phyloP scores from a whole-genome alignment of 192 early-diverging fungal genomes.

The Coemansia sp. region DNA sequence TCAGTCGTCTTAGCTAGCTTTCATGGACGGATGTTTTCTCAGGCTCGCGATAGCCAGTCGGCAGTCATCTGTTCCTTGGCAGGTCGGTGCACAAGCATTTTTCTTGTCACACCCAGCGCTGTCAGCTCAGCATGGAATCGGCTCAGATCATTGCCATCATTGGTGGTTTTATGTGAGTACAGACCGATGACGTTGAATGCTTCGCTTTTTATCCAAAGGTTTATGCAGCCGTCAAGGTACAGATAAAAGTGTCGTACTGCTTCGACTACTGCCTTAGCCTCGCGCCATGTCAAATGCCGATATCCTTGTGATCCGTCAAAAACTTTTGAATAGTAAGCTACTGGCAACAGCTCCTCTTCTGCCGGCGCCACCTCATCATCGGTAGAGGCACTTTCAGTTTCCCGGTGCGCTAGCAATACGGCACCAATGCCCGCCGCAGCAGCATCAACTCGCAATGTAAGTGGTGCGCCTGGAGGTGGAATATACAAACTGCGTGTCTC shows the following conservation, averaged over 20 bases:
- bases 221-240: constrained; percentile 22
- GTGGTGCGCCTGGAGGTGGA: constrained; percentile 20
- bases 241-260: constrained; percentile 25
- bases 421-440: constrained; percentile 24
- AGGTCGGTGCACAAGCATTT: constrained; percentile 11
- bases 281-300: constrained; percentile 16
- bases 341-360: constrained; percentile 11
- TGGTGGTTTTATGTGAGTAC: constrained; percentile 6
- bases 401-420: constrained; percentile 21
- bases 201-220: constrained; percentile 24
- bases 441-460: constrained; percentile 25
- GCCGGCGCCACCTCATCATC: too few relatives aligned
- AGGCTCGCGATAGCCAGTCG: constrained; percentile 15
- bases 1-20: too few relatives aligned
- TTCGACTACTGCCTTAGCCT: constrained; percentile 16
- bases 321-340: constrained; percentile 20
- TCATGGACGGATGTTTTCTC: constrained; percentile 1
- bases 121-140: constrained; percentile 4
- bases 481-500: constrained; percentile 13
- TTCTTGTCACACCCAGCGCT: constrained; percentile 6
- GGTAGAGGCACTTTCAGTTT: not conserved
- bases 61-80: constrained; percentile 9
- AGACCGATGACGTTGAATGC: constrained; percentile 4
- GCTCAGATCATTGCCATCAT: constrained; percentile 2
- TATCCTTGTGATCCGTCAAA: constrained; percentile 14